Base-by-base conservation (phyloP, 768 basidiomycete species). In the Coprinopsis sp. region DNA sequence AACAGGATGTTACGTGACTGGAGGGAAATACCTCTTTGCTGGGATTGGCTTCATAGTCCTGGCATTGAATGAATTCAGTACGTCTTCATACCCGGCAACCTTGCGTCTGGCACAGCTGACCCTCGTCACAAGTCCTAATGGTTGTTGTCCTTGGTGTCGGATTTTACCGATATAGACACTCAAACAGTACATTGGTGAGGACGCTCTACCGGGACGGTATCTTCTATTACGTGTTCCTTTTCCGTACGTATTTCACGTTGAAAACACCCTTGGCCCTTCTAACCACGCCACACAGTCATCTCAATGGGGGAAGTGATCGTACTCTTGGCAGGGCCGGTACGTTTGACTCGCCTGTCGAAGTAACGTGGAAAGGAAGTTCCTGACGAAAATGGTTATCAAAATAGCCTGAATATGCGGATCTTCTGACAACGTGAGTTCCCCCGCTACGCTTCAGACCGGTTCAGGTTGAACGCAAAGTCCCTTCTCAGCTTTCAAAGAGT, bases 181-280 rank as follows among this genome's bases (percentile, higher is more conserved):
- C 54, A 2, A 38, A 40, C 22, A 63, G 53, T 33, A 53, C 51
- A 0, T 44, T 63, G 1, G 46, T 63, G 8, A 36, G 40, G 5
- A 52, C 54, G 2, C 34, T 63, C 1, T 63, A 57, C 39, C 52
- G 54, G 18, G 62, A 63, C 24, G 59, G 62, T 2, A 49, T 55
- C 33, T 48, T 49, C n/a, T 61, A 58, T 39, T 63, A 57, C 23
- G 18, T 63, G 5, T 55, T 54, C 37, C 31, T 61, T 13, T 58
- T 53, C 44, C 18, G 59, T 63, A 33, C 27, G 58, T 49, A 4
- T n/a, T 16, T 38, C 23, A 11, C 21, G 1, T 19, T 6, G 19
- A 21, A 23, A 38, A n/a, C n/a, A 16, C 29, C 34, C 16, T 12
- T 13, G 24, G 22, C 13, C 22, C 19, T 12, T 39, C 14, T 25